These are phyloP conservation scores for Maudiozyma humilis DNA, from an alignment of 1,139 yeast species.

Conservation along the genomic window DNA sequence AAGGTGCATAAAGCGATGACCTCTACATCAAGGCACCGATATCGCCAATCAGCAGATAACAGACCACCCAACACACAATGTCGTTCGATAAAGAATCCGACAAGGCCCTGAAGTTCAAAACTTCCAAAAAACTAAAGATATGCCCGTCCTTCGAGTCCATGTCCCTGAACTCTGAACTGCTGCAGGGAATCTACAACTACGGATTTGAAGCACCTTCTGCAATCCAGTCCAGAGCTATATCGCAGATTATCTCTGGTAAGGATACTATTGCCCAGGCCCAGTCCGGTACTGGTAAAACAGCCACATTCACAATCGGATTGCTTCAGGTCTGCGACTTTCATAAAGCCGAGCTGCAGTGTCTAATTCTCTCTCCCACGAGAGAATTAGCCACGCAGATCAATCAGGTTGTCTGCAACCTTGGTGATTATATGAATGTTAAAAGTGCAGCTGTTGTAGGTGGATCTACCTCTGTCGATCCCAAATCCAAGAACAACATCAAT, in stretches of 20 bases:
- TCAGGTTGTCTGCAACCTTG: constrained; percentile 73
- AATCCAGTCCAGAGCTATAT: constrained; percentile 88
- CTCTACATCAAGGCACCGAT: too few relatives aligned
- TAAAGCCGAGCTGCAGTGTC: constrained; percentile 61
- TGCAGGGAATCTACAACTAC: constrained; percentile 73
- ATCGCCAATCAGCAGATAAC: not conserved
- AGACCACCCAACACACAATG: constrained; percentile 24
- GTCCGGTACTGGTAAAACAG: constrained; percentile 97
- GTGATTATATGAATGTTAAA: constrained; percentile 75
- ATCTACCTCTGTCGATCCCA: not conserved
- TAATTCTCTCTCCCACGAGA: constrained; percentile 90
- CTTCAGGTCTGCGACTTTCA: constrained; percentile 68
- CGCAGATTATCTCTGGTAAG: constrained; percentile 82
- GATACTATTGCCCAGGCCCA: constrained; percentile 97
- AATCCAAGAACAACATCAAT: constrained; percentile 68
- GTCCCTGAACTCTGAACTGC: constrained; percentile 60
- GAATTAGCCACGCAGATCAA: constrained; percentile 88
- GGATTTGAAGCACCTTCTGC: constrained; percentile 95
- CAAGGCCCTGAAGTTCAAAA: constrained; percentile 49
- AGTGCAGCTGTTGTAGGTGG: constrained; percentile 95
- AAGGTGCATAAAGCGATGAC: not conserved
- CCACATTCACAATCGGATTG: constrained; percentile 90
- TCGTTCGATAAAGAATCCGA: constrained; percentile 54
- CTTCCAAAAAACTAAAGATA: constrained; percentile 55
- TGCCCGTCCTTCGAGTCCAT: constrained; percentile 69